Conservation (phyloP, 768 basidiomycete genomes). For the Leucocoprinus sp. region DNA sequence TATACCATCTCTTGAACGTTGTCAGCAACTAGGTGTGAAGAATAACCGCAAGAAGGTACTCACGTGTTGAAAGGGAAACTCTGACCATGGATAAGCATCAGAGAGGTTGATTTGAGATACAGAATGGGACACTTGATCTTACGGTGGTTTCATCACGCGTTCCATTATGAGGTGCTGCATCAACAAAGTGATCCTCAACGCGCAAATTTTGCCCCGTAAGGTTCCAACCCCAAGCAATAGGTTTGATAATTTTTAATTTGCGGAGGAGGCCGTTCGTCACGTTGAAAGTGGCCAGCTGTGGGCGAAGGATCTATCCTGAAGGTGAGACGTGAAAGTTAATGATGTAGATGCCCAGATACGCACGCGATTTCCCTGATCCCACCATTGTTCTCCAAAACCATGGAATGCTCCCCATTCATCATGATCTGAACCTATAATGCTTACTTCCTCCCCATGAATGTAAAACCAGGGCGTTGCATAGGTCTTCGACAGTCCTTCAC, state of each 20-base stretch:
- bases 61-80: slow-evolving; percentile 39
- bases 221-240: slow-evolving; percentile 42
- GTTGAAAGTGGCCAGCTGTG: slow-evolving; percentile 41
- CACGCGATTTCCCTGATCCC: slow-evolving; percentile 36
- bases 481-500: slow-evolving; percentile 18
- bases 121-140: slow-evolving; percentile 8
- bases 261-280: slow-evolving; percentile 31
- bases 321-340: neutral
- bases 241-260: slow-evolving; percentile 37
- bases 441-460: slow-evolving; percentile 31
- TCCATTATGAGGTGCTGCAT: slow-evolving; percentile 31
- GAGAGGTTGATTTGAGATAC: too few relatives aligned
- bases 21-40: neutral
- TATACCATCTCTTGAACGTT: slow-evolving; percentile 10
- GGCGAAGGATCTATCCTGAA: slow-evolving; percentile 27
- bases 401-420: slow-evolving; percentile 34
- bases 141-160: slow-evolving; percentile 28
- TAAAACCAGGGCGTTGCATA: slow-evolving; percentile 40
- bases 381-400: slow-evolving; percentile 43
- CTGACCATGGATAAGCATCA: slow-evolving; percentile 9
- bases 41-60: slow-evolving; percentile 15
- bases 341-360: slow-evolving; percentile 9
- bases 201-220: slow-evolving; percentile 30
- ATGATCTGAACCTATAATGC: slow-evolving; percentile 31
- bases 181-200: slow-evolving; percentile 32